Evolutionary conservation across 2,329 filamentous ascomycete species (phyloP).

Genomic region (Geoglossum cookeanum): DNA sequence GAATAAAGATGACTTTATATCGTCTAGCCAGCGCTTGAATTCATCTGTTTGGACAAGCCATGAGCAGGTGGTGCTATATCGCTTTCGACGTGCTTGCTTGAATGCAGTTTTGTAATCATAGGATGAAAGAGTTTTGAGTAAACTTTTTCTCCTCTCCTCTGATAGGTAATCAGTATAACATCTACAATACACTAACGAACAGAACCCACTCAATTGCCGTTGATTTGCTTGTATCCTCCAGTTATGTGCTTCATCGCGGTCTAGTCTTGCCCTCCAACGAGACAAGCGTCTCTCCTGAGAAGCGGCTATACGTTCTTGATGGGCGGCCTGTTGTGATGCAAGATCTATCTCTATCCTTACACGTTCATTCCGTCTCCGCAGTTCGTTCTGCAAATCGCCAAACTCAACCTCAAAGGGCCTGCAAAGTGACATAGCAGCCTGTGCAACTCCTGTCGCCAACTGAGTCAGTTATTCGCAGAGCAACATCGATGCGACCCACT

Average conservation of each 20-base stretch:
- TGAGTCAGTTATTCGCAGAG: not conserved
- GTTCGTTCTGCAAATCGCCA: conserved; percentile 4
- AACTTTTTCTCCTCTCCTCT: not conserved
- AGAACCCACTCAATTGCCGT: not conserved
- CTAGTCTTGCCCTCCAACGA: not conserved
- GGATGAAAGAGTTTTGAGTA: not conserved
- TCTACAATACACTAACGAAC: not conserved
- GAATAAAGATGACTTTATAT: not conserved
- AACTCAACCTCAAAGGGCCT: conserved; percentile 9
- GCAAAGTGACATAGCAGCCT: conserved; percentile 6
- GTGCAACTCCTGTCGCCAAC: conserved; percentile 5
- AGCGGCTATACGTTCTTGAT: conserved; percentile 1
- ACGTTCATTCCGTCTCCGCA: not conserved
- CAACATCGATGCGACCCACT: not conserved
- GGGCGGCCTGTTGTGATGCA: not conserved
- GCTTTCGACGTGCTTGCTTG: not conserved
- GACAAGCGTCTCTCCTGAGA: not conserved
- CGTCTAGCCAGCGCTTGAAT: not conserved
- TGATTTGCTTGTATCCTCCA: not conserved
- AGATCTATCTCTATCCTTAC: not conserved
- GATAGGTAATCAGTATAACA: too few relatives aligned
- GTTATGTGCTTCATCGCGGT: not conserved
- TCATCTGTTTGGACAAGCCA: not conserved
- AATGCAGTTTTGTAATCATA: not conserved
- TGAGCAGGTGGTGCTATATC: not conserved